Evolutionary conservation across 352 stramenopile genomes (phyloP), one percentile per base, ranked within the genome.

Genomic region (Globisporangium middletonii): DNA sequence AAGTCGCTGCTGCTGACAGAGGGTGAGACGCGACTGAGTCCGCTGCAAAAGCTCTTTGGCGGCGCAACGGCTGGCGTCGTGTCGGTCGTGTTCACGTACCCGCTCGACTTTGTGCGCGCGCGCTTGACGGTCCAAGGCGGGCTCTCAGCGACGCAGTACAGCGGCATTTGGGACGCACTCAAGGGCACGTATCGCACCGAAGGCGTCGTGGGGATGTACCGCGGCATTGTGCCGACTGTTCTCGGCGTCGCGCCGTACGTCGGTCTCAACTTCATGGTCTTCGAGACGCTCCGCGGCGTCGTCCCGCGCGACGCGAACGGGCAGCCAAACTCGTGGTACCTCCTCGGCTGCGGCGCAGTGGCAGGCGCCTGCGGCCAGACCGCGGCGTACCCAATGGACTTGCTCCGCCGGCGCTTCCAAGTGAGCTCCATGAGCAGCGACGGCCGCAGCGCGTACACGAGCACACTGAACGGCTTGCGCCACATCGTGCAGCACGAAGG

Each of bases 211-310:
- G 79, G 69, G 2, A 60, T 93, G 47, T 91, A 91, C 53, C 56
- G 77, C 11, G 83, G 83, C 27, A 67, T 89, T 41, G 50, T 77
- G 44, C 78, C 79, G 7, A 90, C 77, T 0, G 68, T 90, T 51
- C 70, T 85, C 26, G 79, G 83, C 54, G 79, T 93, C 52, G 79
- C 77, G 15, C 80, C 83, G 4, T 91, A 93, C 54, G 76, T 88
- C 4, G 80, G 80, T 0, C 68, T 90, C 30, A 90, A 93, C 54
- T 91, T 91, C 42, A 83, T 82, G 51, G 73, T 91, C 11, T 93
- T 88, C 45, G 77, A 88, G 65, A 82, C 71, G 16, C 67, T 91
- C 37, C 81, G 77, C 13, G 55, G 63, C 1, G 66, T 55, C 0
- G 77, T 72, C 12, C 78, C 81, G 3, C 57, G 71, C 9, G 74